Percentiles rank a stretch among this genome's conserved stretches.
These are phyloP conservation scores for Amanita brunnescens DNA, from an alignment of 768 basidiomycete genomes.

Conservation along the genomic window DNA sequence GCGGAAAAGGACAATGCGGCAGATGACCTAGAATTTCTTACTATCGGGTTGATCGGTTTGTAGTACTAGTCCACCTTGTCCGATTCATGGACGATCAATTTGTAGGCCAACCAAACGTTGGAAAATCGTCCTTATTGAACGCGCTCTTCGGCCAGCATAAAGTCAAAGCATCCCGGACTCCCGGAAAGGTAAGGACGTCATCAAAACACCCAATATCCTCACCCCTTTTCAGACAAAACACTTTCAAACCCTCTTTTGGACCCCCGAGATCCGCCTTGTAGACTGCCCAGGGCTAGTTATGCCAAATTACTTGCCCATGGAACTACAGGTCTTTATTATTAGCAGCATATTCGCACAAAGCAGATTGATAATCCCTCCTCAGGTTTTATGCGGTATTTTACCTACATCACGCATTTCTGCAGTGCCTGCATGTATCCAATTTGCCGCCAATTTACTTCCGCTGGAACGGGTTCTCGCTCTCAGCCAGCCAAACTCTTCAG, in stretches of 20 bases:
- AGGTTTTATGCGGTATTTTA: constrained; percentile 65
- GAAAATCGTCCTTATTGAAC: constrained; percentile 89
- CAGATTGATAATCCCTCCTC: constrained; percentile 3
- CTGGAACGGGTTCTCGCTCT: constrained; percentile 66
- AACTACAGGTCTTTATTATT: constrained; percentile 52
- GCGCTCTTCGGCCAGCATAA: constrained; percentile 75
- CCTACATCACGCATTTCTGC: constrained; percentile 81
- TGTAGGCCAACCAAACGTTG: constrained; percentile 89
- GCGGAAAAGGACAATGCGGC: neutral
- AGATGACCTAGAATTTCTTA: constrained; percentile 52
- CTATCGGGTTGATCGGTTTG: constrained; percentile 74
- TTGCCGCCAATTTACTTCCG: constrained; percentile 58
- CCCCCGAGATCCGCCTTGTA: constrained; percentile 75
- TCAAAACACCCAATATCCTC: neutral
- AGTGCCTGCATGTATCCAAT: constrained; percentile 75
- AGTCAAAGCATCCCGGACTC: constrained; percentile 78
- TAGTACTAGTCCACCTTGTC: neutral
- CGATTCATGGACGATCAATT: neutral
- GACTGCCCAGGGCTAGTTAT: constrained; percentile 96
- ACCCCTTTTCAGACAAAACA: constrained; percentile 69
- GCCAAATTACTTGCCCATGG: constrained; percentile 76
- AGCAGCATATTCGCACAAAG: constrained; percentile 3
- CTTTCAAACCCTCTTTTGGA: constrained; percentile 91
- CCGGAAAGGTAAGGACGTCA: constrained; percentile 60
- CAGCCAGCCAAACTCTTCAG: constrained; percentile 36